phyloP scores from a whole-genome alignment of 2,329 filamentous ascomycete genomes.

The Falciphora oryzae region DNA sequence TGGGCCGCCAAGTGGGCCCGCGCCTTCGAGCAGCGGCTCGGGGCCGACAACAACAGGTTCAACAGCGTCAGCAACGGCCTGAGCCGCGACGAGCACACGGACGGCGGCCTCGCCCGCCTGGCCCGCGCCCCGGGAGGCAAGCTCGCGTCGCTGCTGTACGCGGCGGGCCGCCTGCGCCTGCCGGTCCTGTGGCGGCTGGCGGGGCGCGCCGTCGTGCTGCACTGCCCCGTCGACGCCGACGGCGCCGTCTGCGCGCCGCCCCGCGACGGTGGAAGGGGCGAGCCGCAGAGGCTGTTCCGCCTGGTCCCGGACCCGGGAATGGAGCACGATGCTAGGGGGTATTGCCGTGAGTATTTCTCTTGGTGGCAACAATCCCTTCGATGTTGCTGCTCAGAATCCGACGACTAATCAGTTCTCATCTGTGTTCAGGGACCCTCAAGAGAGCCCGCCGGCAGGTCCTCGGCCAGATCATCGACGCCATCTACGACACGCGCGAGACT shows the following conservation, averaged over 20 bases:
- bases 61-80: background rate
- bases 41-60: background rate
- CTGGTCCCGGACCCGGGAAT: background rate
- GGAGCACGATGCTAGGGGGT: background rate
- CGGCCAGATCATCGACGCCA: background rate
- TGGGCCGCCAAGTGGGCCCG: background rate
- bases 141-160: background rate
- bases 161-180: background rate
- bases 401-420: too few relatives aligned
- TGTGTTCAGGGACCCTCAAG: background rate
- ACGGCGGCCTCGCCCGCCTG: too few relatives aligned
- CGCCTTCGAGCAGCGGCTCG: background rate
- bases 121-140: too few relatives aligned
- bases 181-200: background rate
- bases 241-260: background rate
- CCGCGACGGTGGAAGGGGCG: too few relatives aligned
- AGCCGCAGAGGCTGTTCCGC: background rate
- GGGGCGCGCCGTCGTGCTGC: background rate
- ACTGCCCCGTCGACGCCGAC: background rate
- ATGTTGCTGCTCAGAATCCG: too few relatives aligned
- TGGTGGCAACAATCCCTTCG: too few relatives aligned
- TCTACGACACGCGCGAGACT: background rate
- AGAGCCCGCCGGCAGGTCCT: background rate
- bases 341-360: background rate
- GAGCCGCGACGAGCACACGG: too few relatives aligned